These are phyloP conservation scores for Lycium barbarum DNA, from an alignment of 257 asterid species.

Conservation along the genomic window DNA sequence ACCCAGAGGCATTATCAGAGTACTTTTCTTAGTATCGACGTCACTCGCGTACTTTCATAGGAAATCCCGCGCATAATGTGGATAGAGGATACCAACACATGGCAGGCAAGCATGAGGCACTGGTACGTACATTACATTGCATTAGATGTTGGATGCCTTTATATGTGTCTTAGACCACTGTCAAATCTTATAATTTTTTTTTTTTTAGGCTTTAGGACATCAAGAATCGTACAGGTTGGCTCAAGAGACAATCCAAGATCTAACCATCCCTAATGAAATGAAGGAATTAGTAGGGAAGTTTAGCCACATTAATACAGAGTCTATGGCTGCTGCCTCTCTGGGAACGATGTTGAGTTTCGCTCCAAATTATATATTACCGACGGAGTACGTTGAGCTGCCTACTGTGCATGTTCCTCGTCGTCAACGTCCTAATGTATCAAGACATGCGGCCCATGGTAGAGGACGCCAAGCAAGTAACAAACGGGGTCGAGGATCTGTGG, in stretches of 20 bases:
- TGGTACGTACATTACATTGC: neutral
- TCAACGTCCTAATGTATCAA: neutral
- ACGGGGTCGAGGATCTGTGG: neutral
- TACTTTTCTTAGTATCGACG: neutral
- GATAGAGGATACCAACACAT: slow-evolving; percentile 15
- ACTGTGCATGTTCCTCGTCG: neutral
- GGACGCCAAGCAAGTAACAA: neutral
- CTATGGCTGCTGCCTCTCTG: neutral
- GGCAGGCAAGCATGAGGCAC: neutral
- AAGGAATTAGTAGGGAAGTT: neutral
- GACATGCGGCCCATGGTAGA: neutral
- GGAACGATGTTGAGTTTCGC: slow-evolving; percentile 8
- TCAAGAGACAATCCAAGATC: neutral
- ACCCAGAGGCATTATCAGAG: too few species aligned
- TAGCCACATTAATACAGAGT: neutral
- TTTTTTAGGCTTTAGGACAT: neutral
- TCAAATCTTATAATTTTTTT: neutral
- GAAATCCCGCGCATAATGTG: slow-evolving; percentile 11
- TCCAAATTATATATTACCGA: neutral
- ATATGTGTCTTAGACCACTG: neutral
- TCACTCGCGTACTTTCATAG: neutral
- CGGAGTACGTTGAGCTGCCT: neutral
- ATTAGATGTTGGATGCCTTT: neutral
- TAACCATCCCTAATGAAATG: neutral
- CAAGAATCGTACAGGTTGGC: neutral